These are phyloP conservation scores for Backusella sp. DNA, from an alignment of 192 early-diverging fungal species.

Conservation along the genomic window DNA sequence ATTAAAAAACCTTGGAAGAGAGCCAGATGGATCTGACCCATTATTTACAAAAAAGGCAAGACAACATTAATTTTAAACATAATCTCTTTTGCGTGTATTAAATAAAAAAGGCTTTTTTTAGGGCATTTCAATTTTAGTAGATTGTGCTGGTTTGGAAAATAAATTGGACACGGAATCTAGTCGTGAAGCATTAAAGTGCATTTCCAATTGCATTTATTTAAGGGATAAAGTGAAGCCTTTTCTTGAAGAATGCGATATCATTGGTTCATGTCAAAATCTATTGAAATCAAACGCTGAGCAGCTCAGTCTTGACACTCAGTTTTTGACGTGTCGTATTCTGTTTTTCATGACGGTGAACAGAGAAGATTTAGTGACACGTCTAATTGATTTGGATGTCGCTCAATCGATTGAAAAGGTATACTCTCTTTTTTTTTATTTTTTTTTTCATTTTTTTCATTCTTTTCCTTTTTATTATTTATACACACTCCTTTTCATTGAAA, in stretches of 20 bases:
- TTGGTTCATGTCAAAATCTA: constrained; percentile 31
- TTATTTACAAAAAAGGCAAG: constrained; percentile 48
- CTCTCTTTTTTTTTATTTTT: not conserved
- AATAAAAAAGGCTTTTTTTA: constrained; percentile 7
- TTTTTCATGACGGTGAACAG: constrained; percentile 65
- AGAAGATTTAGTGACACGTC: constrained; percentile 31
- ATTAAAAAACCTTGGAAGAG: constrained; percentile 60
- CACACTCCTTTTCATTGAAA: not conserved
- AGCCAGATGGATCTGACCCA: constrained; percentile 52
- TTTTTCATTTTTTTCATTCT: too few relatives aligned
- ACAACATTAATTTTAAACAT: not conserved
- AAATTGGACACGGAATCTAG: constrained; percentile 35
- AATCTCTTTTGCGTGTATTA: not conserved
- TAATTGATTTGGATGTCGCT: constrained; percentile 44
- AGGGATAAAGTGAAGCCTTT: constrained; percentile 42
- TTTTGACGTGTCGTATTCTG: constrained; percentile 62
- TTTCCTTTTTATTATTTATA: too few relatives aligned
- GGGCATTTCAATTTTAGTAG: constrained; percentile 38
- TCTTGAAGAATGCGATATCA: constrained; percentile 47
- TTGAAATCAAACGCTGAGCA: constrained; percentile 29
- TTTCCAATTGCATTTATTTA: constrained; percentile 65
- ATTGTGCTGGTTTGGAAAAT: constrained; percentile 29
- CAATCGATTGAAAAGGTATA: constrained; percentile 39
- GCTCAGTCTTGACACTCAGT: constrained; percentile 52
- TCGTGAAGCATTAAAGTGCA: constrained; percentile 63